phyloP scores from a whole-genome alignment of 257 asterid genomes.

The Ballota nigra region DNA sequence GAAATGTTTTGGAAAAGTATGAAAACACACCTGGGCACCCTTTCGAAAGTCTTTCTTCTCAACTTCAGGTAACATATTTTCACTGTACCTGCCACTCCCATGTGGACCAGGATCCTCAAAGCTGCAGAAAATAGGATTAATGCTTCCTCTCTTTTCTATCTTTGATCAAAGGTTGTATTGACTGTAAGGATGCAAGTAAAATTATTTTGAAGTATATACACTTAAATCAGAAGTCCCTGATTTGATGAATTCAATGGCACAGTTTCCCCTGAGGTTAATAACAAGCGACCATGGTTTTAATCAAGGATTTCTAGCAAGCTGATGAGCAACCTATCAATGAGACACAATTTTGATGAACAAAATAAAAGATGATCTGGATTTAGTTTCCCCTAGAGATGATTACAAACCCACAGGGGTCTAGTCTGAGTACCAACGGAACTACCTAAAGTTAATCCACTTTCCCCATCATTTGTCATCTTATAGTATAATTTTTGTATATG shows the following conservation, averaged over 20 bases:
- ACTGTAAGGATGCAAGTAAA: neutral
- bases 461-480: constrained; percentile 6
- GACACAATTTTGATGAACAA: neutral
- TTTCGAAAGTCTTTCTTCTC: constrained; percentile 87
- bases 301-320: neutral
- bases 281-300: neutral
- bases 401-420: neutral
- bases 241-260: neutral
- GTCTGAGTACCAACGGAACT: neutral
- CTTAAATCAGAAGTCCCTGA: neutral
- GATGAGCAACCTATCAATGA: neutral
- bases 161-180: constrained; percentile 11
- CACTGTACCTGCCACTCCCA: constrained; percentile 97
- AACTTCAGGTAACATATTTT: constrained; percentile 94
- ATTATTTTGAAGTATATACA: neutral
- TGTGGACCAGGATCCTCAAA: constrained; percentile 99
- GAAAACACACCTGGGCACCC: constrained; percentile 89
- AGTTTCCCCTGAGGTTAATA: neutral
- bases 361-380: neutral
- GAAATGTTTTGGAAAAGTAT: constrained; percentile 7
- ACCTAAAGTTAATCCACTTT: neutral
- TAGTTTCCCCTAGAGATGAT: neutral
- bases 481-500: neutral
- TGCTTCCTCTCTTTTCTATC: constrained; percentile 6
- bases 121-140: constrained; percentile 47